Conservation (phyloP, 768 basidiomycete genomes). For the Tricholoma matsutake region DNA sequence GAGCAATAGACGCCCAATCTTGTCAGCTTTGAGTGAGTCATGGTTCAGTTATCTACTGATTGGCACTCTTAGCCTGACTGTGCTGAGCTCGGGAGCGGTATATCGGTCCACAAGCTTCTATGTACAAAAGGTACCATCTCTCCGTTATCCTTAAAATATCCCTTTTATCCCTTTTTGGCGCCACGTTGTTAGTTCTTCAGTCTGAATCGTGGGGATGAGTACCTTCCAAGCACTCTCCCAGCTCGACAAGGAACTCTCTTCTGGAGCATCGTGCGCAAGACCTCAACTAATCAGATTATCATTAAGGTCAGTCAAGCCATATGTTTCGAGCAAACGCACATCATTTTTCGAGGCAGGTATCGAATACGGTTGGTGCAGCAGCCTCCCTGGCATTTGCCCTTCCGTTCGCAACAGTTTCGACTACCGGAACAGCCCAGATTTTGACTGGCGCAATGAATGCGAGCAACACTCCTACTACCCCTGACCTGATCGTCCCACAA, state of each 20-base stretch:
- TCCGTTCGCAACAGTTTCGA: constrained; percentile 48
- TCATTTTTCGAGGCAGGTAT: constrained; percentile 34
- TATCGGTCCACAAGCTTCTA: constrained; percentile 57
- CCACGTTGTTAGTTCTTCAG: constrained; percentile 55
- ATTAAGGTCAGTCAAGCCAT: constrained; percentile 47
- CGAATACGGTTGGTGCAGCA: constrained; percentile 44
- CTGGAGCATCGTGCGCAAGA: constrained; percentile 57
- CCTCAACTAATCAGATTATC: constrained; percentile 39
- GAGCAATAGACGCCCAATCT: constrained; percentile 46
- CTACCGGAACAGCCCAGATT: constrained; percentile 43
- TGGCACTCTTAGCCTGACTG: neutral
- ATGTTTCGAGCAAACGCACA: neutral
- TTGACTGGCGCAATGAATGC: constrained; percentile 46
- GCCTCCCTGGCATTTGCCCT: constrained; percentile 48
- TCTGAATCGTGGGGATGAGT: constrained; percentile 57
- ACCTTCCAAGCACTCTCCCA: constrained; percentile 62
- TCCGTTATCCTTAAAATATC: neutral
- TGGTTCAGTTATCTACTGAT: neutral
- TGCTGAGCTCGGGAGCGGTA: constrained; percentile 41
- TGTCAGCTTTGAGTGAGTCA: constrained; percentile 52
- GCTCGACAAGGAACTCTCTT: constrained; percentile 43
- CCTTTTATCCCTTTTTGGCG: neutral
- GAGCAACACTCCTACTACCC: constrained; percentile 54
- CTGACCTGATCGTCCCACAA: constrained; percentile 44
- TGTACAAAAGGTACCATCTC: constrained; percentile 49